Evolutionary conservation across 169 alveolate genomes (phyloP).

Genomic region (Cystoisospora suis): DNA sequence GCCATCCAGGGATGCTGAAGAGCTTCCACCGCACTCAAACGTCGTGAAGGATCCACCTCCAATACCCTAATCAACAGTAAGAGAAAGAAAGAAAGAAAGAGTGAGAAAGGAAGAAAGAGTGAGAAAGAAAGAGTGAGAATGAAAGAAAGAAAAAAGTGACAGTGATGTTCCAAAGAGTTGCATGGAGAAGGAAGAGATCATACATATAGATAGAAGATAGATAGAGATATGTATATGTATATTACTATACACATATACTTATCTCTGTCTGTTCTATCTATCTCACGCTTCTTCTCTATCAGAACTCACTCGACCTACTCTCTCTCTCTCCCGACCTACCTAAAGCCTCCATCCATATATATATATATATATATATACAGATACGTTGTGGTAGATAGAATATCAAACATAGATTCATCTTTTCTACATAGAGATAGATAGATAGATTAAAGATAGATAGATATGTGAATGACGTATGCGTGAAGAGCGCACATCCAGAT

Average conservation of each 20-base stretch:
- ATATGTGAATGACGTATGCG: too few species aligned
- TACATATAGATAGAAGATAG: neutral
- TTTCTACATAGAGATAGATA: too few species aligned
- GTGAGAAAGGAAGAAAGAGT: neutral
- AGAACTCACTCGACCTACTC: too few species aligned
- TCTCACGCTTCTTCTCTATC: too few species aligned
- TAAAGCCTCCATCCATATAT: too few species aligned
- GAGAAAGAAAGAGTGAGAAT: neutral
- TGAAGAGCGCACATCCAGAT: too few species aligned
- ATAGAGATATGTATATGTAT: neutral
- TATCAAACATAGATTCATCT: too few species aligned
- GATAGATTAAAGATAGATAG: too few species aligned
- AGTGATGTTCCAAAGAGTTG: neutral
- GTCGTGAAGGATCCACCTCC: neutral
- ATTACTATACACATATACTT: neutral
- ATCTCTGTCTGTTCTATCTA: too few species aligned
- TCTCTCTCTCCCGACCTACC: too few species aligned
- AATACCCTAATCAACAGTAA: neutral
- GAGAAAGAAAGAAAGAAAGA: neutral
- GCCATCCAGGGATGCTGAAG: conserved; percentile 32
- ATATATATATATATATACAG: too few species aligned
- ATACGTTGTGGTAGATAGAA: too few species aligned
- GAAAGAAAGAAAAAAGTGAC: neutral
- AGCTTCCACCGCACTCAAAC: conserved; percentile 17
- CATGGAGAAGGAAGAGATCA: neutral